Conservation (phyloP, 768 basidiomycete genomes). For the Boletellus ananas region DNA sequence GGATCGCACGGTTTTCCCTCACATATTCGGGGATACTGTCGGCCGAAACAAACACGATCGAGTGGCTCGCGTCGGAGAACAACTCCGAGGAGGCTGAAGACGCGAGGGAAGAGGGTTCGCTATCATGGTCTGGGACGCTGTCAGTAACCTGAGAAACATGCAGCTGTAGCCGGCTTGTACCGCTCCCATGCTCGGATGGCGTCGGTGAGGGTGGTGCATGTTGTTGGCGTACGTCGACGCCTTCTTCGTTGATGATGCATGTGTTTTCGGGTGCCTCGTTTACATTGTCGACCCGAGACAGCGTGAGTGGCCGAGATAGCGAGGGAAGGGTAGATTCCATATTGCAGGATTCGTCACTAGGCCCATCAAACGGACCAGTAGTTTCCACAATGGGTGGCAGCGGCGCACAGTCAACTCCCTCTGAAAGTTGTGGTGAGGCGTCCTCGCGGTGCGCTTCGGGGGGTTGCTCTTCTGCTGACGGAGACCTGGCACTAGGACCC, state of each 20-base stretch:
- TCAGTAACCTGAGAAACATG: not conserved
- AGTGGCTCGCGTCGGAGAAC: slow-evolving; percentile 14
- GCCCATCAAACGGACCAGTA: not conserved
- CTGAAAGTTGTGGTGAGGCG: not conserved
- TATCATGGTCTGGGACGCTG: not conserved
- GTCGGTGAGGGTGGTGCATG: slow-evolving; percentile 21
- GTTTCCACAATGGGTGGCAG: not conserved
- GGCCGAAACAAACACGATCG: slow-evolving; percentile 29
- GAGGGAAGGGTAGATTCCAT: slow-evolving; percentile 1
- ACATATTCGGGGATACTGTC: slow-evolving; percentile 30
- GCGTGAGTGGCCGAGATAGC: not conserved
- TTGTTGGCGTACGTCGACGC: not conserved
- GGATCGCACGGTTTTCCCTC: slow-evolving; percentile 28
- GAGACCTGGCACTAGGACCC: not conserved
- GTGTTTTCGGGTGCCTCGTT: not conserved
- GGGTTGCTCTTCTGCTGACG: not conserved
- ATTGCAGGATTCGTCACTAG: not conserved
- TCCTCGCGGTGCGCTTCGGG: not conserved
- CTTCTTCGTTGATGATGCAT: not conserved
- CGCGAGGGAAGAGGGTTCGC: slow-evolving; percentile 8
- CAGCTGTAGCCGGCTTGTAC: not conserved
- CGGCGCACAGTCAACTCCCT: not conserved
- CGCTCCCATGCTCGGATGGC: slow-evolving; percentile 29
- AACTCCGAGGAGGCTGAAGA: slow-evolving; percentile 12
- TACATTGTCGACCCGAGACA: not conserved